Evolutionary conservation across 2,329 filamentous ascomycete species (phyloP), one percentile per base, ranked within the genome.

Genomic region (Kalmusia sp.): DNA sequence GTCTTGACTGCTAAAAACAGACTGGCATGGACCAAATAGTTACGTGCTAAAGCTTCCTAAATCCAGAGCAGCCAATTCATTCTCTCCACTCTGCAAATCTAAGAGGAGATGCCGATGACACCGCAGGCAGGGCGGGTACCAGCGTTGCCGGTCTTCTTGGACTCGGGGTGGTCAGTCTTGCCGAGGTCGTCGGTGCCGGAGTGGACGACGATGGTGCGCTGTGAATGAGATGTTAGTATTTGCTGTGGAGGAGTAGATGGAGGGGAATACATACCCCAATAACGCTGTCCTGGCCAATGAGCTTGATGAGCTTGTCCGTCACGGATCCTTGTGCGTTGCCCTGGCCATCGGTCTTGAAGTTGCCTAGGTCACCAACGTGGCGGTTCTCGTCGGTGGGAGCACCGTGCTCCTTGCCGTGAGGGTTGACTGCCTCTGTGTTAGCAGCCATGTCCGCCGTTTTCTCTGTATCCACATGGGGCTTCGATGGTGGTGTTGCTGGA

Each of bases 111-210:
- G 68, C 92, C 92, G 77, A 96, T 96, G 75, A 96, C 92, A 82
- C 95, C 95, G 81, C 95, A 99, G 76, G 95, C 95, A 75, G 95
- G 95, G 75, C 95, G 91, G 68, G 82, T 78, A 71, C 95, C 95
- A 75, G 95, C 95, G 77, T 98, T 99, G 67, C 95, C 95, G 63
- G 95, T 99, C 89, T 96, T 97, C 84, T 96, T 92, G 72, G 92
- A 96, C 84, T 98, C 92, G 81, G 93, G 91, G 81, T 91, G 88
- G 68, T 81, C 91, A 72, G 92, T 92, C 84, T 90, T 91, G 79
- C 95, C 95, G 63, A 99, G 91, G 75, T 99, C 95, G 76, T 99
- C 95, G 65, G 93, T 98, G 76, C 95, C 95, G 68, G 83, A 88
- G 83, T 99, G 95, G 72, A 96, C 87, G 71, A 99, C 95, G 59